phyloP scores from a whole-genome alignment of 2,329 filamentous ascomycete genomes.

The Epichloe baconii region DNA sequence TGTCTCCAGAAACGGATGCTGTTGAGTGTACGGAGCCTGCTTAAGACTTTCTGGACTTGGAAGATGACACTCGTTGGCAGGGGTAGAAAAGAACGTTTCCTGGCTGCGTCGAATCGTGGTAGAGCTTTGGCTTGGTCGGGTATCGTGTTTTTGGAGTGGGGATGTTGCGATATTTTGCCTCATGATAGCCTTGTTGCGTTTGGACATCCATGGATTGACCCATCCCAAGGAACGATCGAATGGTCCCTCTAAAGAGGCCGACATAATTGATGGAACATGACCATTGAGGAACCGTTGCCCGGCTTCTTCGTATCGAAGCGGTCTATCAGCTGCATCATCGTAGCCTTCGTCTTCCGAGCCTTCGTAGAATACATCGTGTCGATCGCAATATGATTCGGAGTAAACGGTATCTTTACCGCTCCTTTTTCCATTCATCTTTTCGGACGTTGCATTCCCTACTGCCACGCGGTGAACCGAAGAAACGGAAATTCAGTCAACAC shows the following conservation, averaged over 20 bases:
- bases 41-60: conserved; percentile 29
- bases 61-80: conserved; percentile 22
- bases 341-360: conserved; percentile 47
- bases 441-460: neutral
- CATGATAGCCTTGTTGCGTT: neutral
- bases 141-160: neutral
- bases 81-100: conserved; percentile 9
- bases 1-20: conserved; percentile 18
- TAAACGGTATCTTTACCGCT: conserved; percentile 26
- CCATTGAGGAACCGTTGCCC: conserved; percentile 47
- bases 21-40: conserved; percentile 16
- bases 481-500: neutral
- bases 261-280: conserved; percentile 40
- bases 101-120: conserved; percentile 1
- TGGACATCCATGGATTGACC: conserved; percentile 20
- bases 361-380: conserved; percentile 37
- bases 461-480: neutral
- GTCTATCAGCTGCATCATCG: conserved; percentile 30
- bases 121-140: conserved; percentile 4
- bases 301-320: conserved; percentile 43
- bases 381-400: conserved; percentile 27
- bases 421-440: conserved; percentile 9
- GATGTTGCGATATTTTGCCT: neutral
- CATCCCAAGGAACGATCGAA: conserved; percentile 30
- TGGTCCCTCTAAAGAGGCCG: conserved; percentile 48